These are phyloP conservation scores for Cladosporium sp. DNA, from an alignment of 2,329 filamentous ascomycete species.

Conservation along the genomic window DNA sequence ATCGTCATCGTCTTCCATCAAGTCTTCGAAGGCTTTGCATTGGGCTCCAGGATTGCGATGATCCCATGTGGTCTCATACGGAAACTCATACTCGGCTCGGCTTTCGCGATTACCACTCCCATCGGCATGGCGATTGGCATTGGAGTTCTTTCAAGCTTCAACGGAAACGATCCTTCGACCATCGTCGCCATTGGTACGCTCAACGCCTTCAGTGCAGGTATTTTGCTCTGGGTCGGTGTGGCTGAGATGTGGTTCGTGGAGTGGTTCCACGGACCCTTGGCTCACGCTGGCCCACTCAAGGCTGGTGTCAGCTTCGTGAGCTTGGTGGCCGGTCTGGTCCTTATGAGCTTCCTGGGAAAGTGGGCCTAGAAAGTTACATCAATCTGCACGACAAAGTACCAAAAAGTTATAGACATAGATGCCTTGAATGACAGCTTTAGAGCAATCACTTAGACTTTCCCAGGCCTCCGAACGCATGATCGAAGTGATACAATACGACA, in stretches of 20 bases:
- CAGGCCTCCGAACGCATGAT: too few relatives aligned
- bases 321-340: conserved; percentile 56
- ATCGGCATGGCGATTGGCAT: conserved; percentile 78
- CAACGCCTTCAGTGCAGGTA: conserved; percentile 68
- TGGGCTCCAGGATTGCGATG: conserved; percentile 60
- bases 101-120: conserved; percentile 68
- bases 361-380: conserved; percentile 54
- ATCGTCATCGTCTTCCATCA: conserved; percentile 54
- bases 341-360: conserved; percentile 71
- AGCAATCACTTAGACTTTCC: not conserved
- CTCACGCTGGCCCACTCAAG: conserved; percentile 42
- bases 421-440: not conserved
- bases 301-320: conserved; percentile 46
- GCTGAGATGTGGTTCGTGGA: conserved; percentile 77
- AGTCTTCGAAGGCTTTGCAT: conserved; percentile 63
- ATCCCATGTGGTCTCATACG: conserved; percentile 40
- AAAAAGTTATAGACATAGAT: conserved; percentile 3
- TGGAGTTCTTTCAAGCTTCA: conserved; percentile 64
- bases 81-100: conserved; percentile 57
- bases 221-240: conserved; percentile 72
- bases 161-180: conserved; percentile 65
- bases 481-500: too few relatives aligned
- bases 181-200: conserved; percentile 68
- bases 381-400: not conserved
- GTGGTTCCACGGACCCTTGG: conserved; percentile 55